phyloP scores from a whole-genome alignment of 2,329 filamentous ascomycete species.

The Chalara sp. region DNA sequence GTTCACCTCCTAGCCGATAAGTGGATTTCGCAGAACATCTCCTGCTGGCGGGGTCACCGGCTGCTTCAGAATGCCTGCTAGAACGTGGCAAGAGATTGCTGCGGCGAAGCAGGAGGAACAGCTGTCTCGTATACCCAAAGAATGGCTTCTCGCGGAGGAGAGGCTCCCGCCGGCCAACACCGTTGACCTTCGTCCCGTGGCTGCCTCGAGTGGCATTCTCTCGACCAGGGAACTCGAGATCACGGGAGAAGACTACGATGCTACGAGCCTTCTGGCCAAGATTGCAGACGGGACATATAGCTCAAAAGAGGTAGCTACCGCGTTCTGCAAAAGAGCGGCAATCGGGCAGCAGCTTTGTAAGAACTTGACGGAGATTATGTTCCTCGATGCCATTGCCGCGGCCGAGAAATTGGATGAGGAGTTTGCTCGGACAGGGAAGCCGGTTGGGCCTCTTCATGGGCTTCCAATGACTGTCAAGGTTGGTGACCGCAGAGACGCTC shows the following conservation, averaged over 20 bases:
- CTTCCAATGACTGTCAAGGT: constrained; percentile 54
- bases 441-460: constrained; percentile 56
- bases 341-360: constrained; percentile 39
- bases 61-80: too few species aligned
- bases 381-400: constrained; percentile 36
- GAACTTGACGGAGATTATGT: constrained; percentile 40
- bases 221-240: constrained; percentile 19
- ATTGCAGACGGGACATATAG: constrained; percentile 18
- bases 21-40: too few species aligned
- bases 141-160: too few species aligned
- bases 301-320: constrained; percentile 32
- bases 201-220: constrained; percentile 15
- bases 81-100: too few species aligned
- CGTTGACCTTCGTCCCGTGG: too few species aligned
- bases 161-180: too few species aligned
- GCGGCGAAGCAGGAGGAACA: too few species aligned
- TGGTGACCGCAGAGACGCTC: constrained; percentile 50
- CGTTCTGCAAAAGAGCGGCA: constrained; percentile 42
- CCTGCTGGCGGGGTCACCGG: too few species aligned
- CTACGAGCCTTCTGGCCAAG: constrained; percentile 17
- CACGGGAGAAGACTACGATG: constrained; percentile 16
- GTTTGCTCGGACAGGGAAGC: constrained; percentile 30
- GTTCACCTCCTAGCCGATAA: too few species aligned
- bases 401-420: constrained; percentile 40
- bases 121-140: too few species aligned